Conservation (phyloP, 2,329 filamentous ascomycete species). For the Fusarium tanahbumbuense region DNA sequence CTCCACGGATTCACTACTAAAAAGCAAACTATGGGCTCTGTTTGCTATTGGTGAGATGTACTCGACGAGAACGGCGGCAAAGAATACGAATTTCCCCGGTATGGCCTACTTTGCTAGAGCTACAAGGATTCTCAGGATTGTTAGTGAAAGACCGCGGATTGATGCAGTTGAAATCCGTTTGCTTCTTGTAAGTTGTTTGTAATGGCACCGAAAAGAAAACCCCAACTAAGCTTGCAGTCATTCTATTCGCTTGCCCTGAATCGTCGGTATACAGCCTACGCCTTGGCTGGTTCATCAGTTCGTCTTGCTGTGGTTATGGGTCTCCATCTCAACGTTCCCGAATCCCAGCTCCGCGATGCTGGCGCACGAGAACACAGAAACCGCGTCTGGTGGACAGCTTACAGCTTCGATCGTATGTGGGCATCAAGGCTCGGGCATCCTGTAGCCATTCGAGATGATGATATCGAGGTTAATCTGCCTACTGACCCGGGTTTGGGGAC, state of each 20-base stretch:
- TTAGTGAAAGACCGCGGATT: slow-evolving; percentile 56
- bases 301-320: slow-evolving; percentile 58
- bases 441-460: slow-evolving; percentile 60
- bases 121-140: slow-evolving; percentile 52
- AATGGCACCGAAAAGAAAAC: rapidly evolving
- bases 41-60: slow-evolving; percentile 61
- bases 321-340: slow-evolving; percentile 54
- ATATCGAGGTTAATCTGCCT: slow-evolving; percentile 59
- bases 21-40: slow-evolving; percentile 57
- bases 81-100: slow-evolving; percentile 55
- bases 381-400: slow-evolving; percentile 58
- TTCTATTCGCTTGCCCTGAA: slow-evolving; percentile 60
- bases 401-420: slow-evolving; percentile 60
- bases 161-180: slow-evolving; percentile 58
- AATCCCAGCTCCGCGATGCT: slow-evolving; percentile 55
- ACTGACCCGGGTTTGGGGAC: slow-evolving; percentile 48
- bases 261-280: slow-evolving; percentile 57
- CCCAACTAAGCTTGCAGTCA: slow-evolving; percentile 45
- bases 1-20: slow-evolving; percentile 49
- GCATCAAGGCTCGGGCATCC: slow-evolving; percentile 62
- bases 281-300: slow-evolving; percentile 58
- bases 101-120: slow-evolving; percentile 57
- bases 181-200: slow-evolving; percentile 54
- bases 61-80: slow-evolving; percentile 53
- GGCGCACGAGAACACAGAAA: slow-evolving; percentile 54